Base-by-base conservation (phyloP, 2,329 filamentous ascomycete species). In the Paramyrothecium sp. region DNA sequence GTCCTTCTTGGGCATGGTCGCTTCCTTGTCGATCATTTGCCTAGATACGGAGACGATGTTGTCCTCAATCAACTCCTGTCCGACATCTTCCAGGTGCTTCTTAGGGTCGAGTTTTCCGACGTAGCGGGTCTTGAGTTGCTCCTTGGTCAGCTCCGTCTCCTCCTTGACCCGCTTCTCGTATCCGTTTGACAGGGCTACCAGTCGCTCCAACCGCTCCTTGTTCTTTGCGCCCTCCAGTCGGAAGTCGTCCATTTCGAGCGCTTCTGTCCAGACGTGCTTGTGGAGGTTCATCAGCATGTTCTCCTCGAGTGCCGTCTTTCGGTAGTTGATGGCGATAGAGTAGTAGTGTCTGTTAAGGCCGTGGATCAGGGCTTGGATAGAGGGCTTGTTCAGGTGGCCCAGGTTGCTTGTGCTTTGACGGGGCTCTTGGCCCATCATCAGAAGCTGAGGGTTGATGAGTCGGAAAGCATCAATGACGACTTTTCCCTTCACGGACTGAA, bases 211-310 rank as follows among this genome's bases (percentile, higher is more conserved):
- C 61, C 89, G 86, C 56, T 96, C 93, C 72, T 93, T 91, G 73
- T 97, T 99, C 73, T 90, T 87, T 63, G 87, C 81, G 56, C 88
- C 91, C 72, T 98, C 94, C 57, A 86, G 80, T 63, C 88, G 85
- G 83, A 99, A 99, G 75, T 98, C 93, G 60, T 94, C 91, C 92
- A 99, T 98, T 73, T 97, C 87, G 63, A 99, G 77, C 5, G 94
- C 95, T 75, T 99, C 95, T 1, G 96, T 99, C 95, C 95, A 99
- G 49, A 97, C 93, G 66, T 98, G 95, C 83, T 99, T 99, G 84
- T 99, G 95, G 64, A 99, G 81, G 73, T 99, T 99, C 96, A 99
- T 99, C 69, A 99, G 78, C 95, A 99, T 99, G 77, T 97, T 98
- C 82, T 99, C 96, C 75, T 99, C 95, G 53, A 99, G 81, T 1